Conservation (phyloP, 1,284 basidiomycete genomes). For the Sanghuangporus baumii region DNA sequence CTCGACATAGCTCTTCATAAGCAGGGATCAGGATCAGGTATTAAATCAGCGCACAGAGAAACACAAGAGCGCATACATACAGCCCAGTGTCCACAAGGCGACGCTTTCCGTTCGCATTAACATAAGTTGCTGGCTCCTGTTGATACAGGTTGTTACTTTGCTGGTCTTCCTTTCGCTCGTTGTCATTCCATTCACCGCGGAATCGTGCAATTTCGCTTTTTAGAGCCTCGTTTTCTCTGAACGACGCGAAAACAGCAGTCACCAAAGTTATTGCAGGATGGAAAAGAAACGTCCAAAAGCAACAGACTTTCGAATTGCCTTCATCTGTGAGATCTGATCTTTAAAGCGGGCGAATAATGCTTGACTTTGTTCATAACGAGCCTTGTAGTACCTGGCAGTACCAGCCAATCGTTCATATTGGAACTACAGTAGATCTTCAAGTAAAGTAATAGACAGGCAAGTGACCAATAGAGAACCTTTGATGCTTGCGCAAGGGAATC, state of each 20-base stretch:
- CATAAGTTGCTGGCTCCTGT: conserved; percentile 30
- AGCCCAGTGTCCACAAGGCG: conserved; percentile 34
- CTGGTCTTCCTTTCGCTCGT: conserved; percentile 20
- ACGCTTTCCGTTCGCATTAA: conserved; percentile 63
- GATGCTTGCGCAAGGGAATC: conserved; percentile 59
- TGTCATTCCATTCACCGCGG: conserved; percentile 29
- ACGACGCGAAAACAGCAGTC: not conserved
- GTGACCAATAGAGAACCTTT: conserved; percentile 41
- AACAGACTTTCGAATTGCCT: conserved; percentile 46
- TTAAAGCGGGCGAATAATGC: conserved; percentile 41
- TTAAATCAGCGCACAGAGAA: not conserved
- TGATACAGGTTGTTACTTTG: conserved; percentile 21
- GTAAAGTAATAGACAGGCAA: conserved; percentile 7
- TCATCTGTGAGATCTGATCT: conserved; percentile 35
- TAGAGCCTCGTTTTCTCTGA: conserved; percentile 47
- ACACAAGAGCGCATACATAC: conserved; percentile 5
- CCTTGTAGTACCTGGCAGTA: conserved; percentile 55
- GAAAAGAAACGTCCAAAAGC: not conserved
- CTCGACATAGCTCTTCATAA: conserved; percentile 10
- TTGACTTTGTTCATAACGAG: conserved; percentile 48
- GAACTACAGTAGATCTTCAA: conserved; percentile 43
- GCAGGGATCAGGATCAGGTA: not conserved
- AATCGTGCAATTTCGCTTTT: conserved; percentile 44
- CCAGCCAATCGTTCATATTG: conserved; percentile 70
- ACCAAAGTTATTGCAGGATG: not conserved